Evolutionary conservation across 176 grass and related monocot genomes (phyloP).

Genomic region (Triticum timopheevii): DNA sequence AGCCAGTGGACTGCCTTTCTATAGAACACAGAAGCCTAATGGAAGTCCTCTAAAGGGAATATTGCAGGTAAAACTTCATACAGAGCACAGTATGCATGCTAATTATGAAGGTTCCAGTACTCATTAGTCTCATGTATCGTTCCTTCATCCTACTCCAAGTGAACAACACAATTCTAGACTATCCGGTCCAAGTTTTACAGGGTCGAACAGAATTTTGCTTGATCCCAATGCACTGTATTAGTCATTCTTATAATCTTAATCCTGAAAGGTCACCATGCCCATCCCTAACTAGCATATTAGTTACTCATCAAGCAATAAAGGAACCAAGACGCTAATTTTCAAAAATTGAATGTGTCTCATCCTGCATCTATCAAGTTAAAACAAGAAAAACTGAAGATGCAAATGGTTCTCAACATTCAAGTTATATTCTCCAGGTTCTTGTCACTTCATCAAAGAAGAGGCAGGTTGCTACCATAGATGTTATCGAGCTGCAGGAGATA

Average conservation of each 20-base stretch:
- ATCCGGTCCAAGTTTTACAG: neutral
- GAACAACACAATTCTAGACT: neutral
- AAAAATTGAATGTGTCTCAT: neutral
- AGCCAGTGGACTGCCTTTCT: constrained; percentile 41
- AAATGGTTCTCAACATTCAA: neutral
- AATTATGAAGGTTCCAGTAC: neutral
- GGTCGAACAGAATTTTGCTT: neutral
- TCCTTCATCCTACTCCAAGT: neutral
- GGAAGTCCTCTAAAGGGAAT: constrained; percentile 26
- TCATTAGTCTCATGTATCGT: neutral
- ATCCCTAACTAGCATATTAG: neutral
- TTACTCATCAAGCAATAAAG: neutral
- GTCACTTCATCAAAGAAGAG: constrained; percentile 33
- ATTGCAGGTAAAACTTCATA: constrained; percentile 35
- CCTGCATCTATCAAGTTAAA: neutral
- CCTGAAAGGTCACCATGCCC: neutral
- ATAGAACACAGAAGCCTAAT: constrained; percentile 29
- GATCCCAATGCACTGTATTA: neutral
- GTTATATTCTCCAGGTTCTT: constrained; percentile 28
- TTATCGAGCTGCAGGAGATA: constrained; percentile 37
- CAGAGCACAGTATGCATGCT: neutral
- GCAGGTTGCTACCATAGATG: constrained; percentile 7
- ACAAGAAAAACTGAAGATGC: neutral
- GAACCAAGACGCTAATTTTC: neutral
- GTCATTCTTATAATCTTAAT: neutral